Evolutionary conservation across 2,329 filamentous ascomycete genomes (phyloP).

Genomic region (Alternaria ethzedia): DNA sequence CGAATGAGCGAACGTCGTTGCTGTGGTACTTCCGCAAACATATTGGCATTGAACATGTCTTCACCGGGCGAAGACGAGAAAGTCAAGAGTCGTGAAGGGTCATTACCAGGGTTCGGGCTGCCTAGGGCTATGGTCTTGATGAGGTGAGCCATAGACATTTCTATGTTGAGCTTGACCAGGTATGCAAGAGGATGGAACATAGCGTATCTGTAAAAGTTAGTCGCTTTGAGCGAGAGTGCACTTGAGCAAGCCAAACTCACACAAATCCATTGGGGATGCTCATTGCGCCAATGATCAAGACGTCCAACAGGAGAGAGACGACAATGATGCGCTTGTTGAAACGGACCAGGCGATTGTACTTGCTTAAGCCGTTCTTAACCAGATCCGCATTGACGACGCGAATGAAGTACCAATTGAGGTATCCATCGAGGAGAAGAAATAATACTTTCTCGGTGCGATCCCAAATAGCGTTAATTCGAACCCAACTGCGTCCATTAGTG

Average conservation of each 20-base stretch:
- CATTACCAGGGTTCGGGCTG: conserved; percentile 2
- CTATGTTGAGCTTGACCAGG: conserved; percentile 54
- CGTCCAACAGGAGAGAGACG: conserved; percentile 35
- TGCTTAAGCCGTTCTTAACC: conserved; percentile 32
- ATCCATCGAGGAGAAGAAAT: conserved; percentile 30
- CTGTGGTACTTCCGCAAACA: conserved; percentile 7
- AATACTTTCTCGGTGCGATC: conserved; percentile 37
- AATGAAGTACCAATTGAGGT: conserved; percentile 37
- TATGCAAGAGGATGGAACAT: conserved; percentile 58
- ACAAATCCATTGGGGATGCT: conserved; percentile 50
- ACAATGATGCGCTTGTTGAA: conserved; percentile 37
- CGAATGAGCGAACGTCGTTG: conserved; percentile 14
- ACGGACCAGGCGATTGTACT: conserved; percentile 33
- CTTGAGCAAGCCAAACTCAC: conserved; percentile 23
- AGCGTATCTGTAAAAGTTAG: conserved; percentile 44
- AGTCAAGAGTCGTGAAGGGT: neutral
- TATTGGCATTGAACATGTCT: neutral
- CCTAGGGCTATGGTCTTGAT: conserved; percentile 41
- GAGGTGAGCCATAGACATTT: conserved; percentile 47
- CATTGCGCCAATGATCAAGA: conserved; percentile 53
- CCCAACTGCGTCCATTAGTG: conserved; percentile 12
- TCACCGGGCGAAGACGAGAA: conserved; percentile 2
- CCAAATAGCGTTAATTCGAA: conserved; percentile 34
- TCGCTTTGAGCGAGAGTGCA: neutral
- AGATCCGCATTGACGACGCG: conserved; percentile 31